Evolutionary conservation across 139 green algal genomes (phyloP).

Genomic region (Astrephomene gubernaculifera): DNA sequence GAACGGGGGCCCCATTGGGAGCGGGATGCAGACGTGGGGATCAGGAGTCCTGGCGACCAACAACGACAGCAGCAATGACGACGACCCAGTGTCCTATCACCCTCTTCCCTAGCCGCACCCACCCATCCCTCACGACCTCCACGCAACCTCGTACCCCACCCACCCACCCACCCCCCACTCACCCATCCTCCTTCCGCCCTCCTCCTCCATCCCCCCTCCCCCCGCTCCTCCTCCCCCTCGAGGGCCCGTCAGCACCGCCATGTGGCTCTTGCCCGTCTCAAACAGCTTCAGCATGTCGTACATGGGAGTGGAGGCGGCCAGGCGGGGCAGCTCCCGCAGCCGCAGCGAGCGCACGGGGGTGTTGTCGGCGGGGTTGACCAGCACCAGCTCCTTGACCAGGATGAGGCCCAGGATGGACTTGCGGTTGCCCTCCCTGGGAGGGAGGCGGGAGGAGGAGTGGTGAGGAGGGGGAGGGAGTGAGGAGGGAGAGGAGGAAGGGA

Average conservation of each 20-base stretch:
- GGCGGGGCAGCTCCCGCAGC: conserved; percentile 55
- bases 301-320: conserved; percentile 69
- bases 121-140: too few relatives aligned
- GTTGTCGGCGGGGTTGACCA: conserved; percentile 48
- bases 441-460: background rate
- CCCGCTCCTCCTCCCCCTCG: background rate
- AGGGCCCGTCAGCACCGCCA: conserved; percentile 81
- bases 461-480: background rate
- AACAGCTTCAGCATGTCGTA: conserved; percentile 96
- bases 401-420: conserved; percentile 80
- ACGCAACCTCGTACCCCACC: too few relatives aligned
- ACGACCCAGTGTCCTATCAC: too few relatives aligned
- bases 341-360: conserved; percentile 48
- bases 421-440: conserved; percentile 42
- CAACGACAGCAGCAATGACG: too few relatives aligned
- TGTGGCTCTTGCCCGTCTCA: conserved; percentile 88
- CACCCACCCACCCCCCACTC: background rate
- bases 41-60: too few relatives aligned
- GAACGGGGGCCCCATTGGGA: too few relatives aligned
- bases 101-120: too few relatives aligned
- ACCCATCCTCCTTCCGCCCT: background rate
- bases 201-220: too few relatives aligned
- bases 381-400: conserved; percentile 78
- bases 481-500: too few relatives aligned
- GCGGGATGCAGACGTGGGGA: too few relatives aligned